Conservation (phyloP, 805 yeast species). For the Schwanniomyces yamadae region DNA sequence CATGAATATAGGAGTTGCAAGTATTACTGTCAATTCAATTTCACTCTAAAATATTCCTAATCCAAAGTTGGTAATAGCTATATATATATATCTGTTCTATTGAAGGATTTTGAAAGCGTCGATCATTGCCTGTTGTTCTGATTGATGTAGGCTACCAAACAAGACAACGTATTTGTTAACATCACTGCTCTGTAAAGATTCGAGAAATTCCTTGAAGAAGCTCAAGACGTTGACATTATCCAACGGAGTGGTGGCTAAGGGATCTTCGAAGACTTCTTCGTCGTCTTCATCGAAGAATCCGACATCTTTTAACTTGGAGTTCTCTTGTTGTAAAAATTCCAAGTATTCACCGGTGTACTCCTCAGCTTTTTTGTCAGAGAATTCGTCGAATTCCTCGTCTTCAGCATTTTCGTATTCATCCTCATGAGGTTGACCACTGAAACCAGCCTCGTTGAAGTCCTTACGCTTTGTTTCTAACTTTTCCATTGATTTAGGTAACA, state of each 20-base stretch:
- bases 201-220: slow-evolving; percentile 57
- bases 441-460: slow-evolving; percentile 43
- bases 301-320: slow-evolving; percentile 13
- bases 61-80: no score
- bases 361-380: slow-evolving; percentile 8
- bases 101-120: no score
- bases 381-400: slow-evolving; percentile 8
- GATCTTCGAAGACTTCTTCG: slow-evolving; percentile 71
- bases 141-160: slow-evolving; percentile 25
- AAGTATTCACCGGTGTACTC: slow-evolving; percentile 23
- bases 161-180: slow-evolving; percentile 46
- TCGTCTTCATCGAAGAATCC: slow-evolving; percentile 46
- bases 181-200: slow-evolving; percentile 47
- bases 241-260: slow-evolving; percentile 72
- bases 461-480: slow-evolving; percentile 62
- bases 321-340: slow-evolving; percentile 24
- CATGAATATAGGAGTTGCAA: no score
- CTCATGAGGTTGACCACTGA: slow-evolving; percentile 11
- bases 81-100: no score
- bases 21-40: no score
- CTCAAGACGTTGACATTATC: slow-evolving; percentile 70
- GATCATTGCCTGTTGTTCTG: no score
- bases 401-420: slow-evolving; percentile 16
- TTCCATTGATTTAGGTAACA: slow-evolving; percentile 70
- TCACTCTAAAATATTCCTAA: no score